phyloP scores from a whole-genome alignment of 305 asterid genomes.

The Solanum hybrid region DNA sequence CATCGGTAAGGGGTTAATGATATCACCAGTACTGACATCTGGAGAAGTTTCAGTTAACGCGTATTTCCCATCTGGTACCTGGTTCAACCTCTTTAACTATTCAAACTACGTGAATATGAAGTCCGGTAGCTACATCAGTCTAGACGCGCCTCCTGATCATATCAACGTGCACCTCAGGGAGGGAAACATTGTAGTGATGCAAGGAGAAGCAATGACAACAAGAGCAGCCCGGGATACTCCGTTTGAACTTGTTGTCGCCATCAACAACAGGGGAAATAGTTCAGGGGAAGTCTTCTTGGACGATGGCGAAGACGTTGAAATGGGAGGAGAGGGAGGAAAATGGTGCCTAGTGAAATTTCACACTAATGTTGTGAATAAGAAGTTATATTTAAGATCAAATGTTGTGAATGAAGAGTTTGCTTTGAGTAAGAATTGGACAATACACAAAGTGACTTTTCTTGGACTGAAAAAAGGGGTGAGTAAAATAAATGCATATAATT shows the following conservation, averaged over 20 bases:
- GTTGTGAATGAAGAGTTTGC: conserved; percentile 53
- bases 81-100: conserved; percentile 68
- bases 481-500: conserved; percentile 11
- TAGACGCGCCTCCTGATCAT: conserved; percentile 59
- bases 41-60: conserved; percentile 45
- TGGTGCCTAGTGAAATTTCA: conserved; percentile 40
- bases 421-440: conserved; percentile 34
- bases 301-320: conserved; percentile 40
- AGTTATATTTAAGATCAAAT: conserved; percentile 32
- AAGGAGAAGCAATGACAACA: conserved; percentile 72
- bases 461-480: conserved; percentile 26
- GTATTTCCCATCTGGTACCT: conserved; percentile 70
- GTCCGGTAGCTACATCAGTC: conserved; percentile 32
- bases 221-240: conserved; percentile 44
- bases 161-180: conserved; percentile 54
- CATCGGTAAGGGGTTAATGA: conserved; percentile 58
- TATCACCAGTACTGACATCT: conserved; percentile 55
- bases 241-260: conserved; percentile 44
- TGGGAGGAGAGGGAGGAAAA: conserved; percentile 31
- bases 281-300: conserved; percentile 55
- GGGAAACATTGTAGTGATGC: conserved; percentile 59
- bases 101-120: conserved; percentile 9
- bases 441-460: conserved; percentile 33
- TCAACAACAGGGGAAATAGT: conserved; percentile 25
- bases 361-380: conserved; percentile 15